Percentiles rank a stretch among this genome's conserved stretches.
Evolutionary conservation across 2,329 filamentous ascomycete genomes (phyloP).

Genomic region (Chaetomiaceae sp.): DNA sequence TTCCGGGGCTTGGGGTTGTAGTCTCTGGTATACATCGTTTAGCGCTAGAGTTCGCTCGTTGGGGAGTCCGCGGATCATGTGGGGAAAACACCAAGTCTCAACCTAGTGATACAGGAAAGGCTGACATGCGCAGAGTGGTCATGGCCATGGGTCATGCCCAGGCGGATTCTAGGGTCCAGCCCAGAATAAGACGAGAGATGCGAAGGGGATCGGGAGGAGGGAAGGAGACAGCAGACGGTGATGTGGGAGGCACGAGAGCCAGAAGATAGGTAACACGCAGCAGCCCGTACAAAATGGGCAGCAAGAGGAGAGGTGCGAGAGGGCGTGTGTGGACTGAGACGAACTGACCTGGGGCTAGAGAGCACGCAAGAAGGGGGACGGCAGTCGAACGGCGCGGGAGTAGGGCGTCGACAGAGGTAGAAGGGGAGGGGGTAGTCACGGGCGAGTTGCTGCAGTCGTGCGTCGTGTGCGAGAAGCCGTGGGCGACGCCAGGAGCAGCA

Average conservation of each 20-base stretch:
- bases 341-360: slow-evolving; percentile 23
- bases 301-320: slow-evolving; percentile 13
- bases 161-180: slow-evolving; percentile 24
- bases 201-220: slow-evolving; percentile 18
- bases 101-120: slow-evolving; percentile 29
- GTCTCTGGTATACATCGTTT: slow-evolving; percentile 47
- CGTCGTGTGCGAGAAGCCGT: slow-evolving; percentile 17
- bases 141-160: slow-evolving; percentile 30
- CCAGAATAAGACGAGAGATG: slow-evolving; percentile 22
- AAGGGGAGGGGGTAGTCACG: slow-evolving; percentile 3
- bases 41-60: slow-evolving; percentile 28
- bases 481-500: slow-evolving; percentile 7
- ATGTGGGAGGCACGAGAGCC: slow-evolving; percentile 23
- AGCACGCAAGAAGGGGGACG: slow-evolving; percentile 12
- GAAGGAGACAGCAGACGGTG: background rate
- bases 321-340: slow-evolving; percentile 18
- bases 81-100: slow-evolving; percentile 22
- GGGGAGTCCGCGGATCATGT: slow-evolving; percentile 12
- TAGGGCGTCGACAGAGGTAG: slow-evolving; percentile 16
- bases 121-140: slow-evolving; percentile 33
- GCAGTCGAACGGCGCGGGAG: slow-evolving; percentile 6
- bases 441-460: slow-evolving; percentile 13
- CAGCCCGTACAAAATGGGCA: slow-evolving; percentile 13
- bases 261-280: slow-evolving; percentile 23
- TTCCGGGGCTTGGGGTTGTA: slow-evolving; percentile 42